A percentile compares a stretch with the other conserved stretches of the same genome.
Conservation (phyloP, 768 basidiomycete genomes). For the Ramaria sp. region DNA sequence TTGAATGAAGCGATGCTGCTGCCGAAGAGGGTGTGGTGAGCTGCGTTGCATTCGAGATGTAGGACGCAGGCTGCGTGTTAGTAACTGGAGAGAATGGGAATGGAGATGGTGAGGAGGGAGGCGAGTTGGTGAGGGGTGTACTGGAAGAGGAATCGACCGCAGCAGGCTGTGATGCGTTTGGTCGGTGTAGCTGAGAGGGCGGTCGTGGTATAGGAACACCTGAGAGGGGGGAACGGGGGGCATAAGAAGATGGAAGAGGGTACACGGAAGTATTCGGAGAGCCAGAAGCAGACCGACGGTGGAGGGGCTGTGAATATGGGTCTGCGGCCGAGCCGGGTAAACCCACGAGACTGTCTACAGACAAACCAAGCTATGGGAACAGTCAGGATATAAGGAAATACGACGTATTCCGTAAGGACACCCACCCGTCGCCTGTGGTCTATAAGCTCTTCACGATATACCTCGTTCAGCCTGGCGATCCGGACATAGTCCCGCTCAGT, state of each 20-base stretch:
- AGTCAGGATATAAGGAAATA: slow-evolving; percentile 6
- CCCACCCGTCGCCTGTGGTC: slow-evolving; percentile 66
- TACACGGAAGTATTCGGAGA: slow-evolving; percentile 28
- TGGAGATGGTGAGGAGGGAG: slow-evolving; percentile 55
- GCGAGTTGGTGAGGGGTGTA: slow-evolving; percentile 56
- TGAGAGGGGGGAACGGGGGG: slow-evolving; percentile 25
- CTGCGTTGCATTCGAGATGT: slow-evolving; percentile 48
- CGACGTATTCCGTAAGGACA: slow-evolving; percentile 11
- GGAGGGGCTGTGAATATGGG: slow-evolving; percentile 62
- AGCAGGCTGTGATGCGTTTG: slow-evolving; percentile 25
- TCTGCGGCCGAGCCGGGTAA: slow-evolving; percentile 42
- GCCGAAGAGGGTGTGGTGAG: slow-evolving; percentile 69
- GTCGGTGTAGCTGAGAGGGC: slow-evolving; percentile 50
- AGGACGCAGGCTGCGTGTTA: slow-evolving; percentile 43
- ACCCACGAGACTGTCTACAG: slow-evolving; percentile 74
- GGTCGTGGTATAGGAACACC: slow-evolving; percentile 72
- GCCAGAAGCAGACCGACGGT: slow-evolving; percentile 41
- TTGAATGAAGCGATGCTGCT: slow-evolving; percentile 34
- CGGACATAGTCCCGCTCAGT: slow-evolving; percentile 73
- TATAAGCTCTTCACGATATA: slow-evolving; percentile 78
- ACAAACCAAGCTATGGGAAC: slow-evolving; percentile 48
- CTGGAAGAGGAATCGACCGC: slow-evolving; percentile 31
- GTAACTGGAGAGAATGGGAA: slow-evolving; percentile 55
- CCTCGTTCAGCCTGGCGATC: slow-evolving; percentile 64
- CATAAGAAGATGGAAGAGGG: slow-evolving; percentile 34